Evolutionary conservation across 768 basidiomycete species (phyloP), one percentile per base, ranked within the genome.

Genomic region (Amanita exitialis): DNA sequence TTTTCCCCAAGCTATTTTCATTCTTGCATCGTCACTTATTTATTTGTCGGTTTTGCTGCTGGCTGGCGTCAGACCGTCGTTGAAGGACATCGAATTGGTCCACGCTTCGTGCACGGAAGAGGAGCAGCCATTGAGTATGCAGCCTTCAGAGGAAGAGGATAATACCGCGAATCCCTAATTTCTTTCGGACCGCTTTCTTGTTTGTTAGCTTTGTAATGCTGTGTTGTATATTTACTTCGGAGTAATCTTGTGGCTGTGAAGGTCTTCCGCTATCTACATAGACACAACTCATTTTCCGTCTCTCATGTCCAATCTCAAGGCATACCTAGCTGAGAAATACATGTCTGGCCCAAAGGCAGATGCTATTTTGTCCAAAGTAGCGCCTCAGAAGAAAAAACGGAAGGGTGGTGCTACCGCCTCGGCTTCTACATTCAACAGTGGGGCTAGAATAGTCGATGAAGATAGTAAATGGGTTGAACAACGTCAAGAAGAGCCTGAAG

Each of bases 301-400:
- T 8, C 59, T 39, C 36, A 77, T 75, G 74, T 66, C 76, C 13
- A 62, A 66, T 52, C 76, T 94, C 71, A 84, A 91, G 64, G 74
- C 88, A 20, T 94, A 94, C 64, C 77, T 94, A 15, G 90, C 90
- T 0, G 78, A 84, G 56, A 90, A 89, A 55, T 98, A 98, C 71
- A 95, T 97, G 93, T 83, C 92, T 4, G 95, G 95, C 1, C 82
- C 90, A 0, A 98, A 97, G 61, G 92, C 94, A 2, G 95, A 97
- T 58, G 93, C 91, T 5, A 98, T 98, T 55, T 74, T 97, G 6
- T 73, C 92, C 3, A 79, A 80, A 41, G 64, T 77, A 0, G 72
- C 68, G 2, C 68, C 70, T 0, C 76, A 75, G 62, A 85, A 84
- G 70, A 90, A 89, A 74, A 90, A 87, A 67, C 76, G 82, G 47